phyloP scores from a whole-genome alignment of 495 filamentous ascomycete species.

The Venustampulla echinocandica region DNA sequence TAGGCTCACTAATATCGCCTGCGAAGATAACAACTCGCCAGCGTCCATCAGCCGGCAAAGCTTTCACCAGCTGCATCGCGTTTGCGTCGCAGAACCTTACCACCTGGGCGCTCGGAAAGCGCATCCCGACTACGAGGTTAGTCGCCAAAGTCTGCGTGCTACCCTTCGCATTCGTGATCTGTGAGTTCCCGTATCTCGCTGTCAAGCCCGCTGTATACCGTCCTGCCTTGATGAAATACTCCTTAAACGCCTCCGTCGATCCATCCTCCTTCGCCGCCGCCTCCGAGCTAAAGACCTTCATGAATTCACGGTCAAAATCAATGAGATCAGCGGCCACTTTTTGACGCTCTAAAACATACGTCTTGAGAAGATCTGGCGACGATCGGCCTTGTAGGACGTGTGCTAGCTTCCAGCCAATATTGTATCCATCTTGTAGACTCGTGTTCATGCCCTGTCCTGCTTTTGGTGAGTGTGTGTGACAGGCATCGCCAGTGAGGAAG shows the following conservation, averaged over 20 bases:
- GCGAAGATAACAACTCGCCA: slow-evolving; percentile 56
- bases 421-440: slow-evolving; percentile 51
- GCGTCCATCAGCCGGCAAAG: slow-evolving; percentile 42
- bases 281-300: slow-evolving; percentile 47
- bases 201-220: slow-evolving; percentile 59
- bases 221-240: slow-evolving; percentile 51
- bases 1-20: slow-evolving; percentile 35
- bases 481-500: slow-evolving; percentile 62
- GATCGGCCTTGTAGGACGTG: slow-evolving; percentile 52
- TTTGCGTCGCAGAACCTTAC: slow-evolving; percentile 50
- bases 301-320: slow-evolving; percentile 62
- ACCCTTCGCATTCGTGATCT: slow-evolving; percentile 31
- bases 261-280: slow-evolving; percentile 26
- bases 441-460: slow-evolving; percentile 71
- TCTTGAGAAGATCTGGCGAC: slow-evolving; percentile 47
- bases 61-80: slow-evolving; percentile 43
- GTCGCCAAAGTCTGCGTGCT: slow-evolving; percentile 28
- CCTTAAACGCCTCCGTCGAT: slow-evolving; percentile 22
- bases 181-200: slow-evolving; percentile 45
- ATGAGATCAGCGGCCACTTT: slow-evolving; percentile 64
- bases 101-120: slow-evolving; percentile 48
- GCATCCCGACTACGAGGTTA: slow-evolving; percentile 44
- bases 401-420: slow-evolving; percentile 76
- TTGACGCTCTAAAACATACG: slow-evolving; percentile 62
- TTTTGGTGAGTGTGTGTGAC: slow-evolving; percentile 65